These are phyloP conservation scores for Xylariaceae sp. DNA, from an alignment of 2,329 filamentous ascomycete species.

Conservation along the genomic window DNA sequence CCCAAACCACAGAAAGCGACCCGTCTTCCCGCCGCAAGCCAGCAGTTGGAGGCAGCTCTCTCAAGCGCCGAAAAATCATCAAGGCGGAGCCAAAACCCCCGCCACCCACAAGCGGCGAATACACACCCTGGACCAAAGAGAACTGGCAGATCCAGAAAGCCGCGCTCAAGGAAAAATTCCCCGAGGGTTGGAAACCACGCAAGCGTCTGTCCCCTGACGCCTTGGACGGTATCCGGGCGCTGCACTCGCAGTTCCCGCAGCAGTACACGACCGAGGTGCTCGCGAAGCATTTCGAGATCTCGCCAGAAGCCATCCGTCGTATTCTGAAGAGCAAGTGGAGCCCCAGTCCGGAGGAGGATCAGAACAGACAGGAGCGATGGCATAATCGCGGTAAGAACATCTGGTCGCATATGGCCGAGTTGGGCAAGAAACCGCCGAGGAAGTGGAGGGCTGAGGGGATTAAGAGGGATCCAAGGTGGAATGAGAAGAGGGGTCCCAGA, in stretches of 20 bases:
- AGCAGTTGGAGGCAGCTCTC: slow-evolving; percentile 14
- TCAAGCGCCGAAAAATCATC: slow-evolving; percentile 27
- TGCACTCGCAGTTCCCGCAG: slow-evolving; percentile 74
- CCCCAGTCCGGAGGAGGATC: slow-evolving; percentile 56
- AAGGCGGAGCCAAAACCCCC: slow-evolving; percentile 15
- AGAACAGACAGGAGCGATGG: slow-evolving; percentile 59
- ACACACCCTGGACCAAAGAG: slow-evolving; percentile 36
- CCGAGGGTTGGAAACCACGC: slow-evolving; percentile 74
- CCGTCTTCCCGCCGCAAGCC: background rate
- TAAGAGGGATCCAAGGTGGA: slow-evolving; percentile 42
- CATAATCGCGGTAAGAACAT: slow-evolving; percentile 57
- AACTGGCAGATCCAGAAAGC: slow-evolving; percentile 75
- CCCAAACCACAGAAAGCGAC: background rate
- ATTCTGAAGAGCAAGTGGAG: slow-evolving; percentile 80
- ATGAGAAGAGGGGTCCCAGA: slow-evolving; percentile 31
- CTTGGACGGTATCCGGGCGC: slow-evolving; percentile 79
- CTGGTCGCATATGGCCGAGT: slow-evolving; percentile 58
- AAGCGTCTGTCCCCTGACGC: slow-evolving; percentile 92
- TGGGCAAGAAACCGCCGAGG: slow-evolving; percentile 60
- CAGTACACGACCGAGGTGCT: slow-evolving; percentile 73
- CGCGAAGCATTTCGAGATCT: slow-evolving; percentile 78
- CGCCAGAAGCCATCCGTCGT: slow-evolving; percentile 79
- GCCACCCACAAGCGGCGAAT: slow-evolving; percentile 7
- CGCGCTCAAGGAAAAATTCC: slow-evolving; percentile 74
- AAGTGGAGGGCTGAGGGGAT: slow-evolving; percentile 59